Percentiles rank a stretch among this genome's conserved stretches.
These are phyloP conservation scores for Geotrichum europaeum DNA, from an alignment of 1,139 yeast species.

Conservation along the genomic window DNA sequence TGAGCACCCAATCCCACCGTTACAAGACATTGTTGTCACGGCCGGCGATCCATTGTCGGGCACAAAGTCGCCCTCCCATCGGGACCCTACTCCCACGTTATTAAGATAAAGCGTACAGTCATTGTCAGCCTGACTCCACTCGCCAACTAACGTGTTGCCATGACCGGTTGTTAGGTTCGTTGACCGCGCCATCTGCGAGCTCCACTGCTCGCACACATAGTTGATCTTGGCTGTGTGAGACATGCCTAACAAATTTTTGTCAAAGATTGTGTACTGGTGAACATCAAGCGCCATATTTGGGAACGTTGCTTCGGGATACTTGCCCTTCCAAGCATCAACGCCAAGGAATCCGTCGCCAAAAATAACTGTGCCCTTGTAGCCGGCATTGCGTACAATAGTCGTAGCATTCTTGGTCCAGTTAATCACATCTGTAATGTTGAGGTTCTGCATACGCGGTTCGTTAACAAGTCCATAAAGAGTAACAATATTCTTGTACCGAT, in stretches of 20 bases:
- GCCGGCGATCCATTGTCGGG: slow-evolving; percentile 21
- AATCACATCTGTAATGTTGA: slow-evolving; percentile 27
- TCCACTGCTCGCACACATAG: slow-evolving; percentile 40
- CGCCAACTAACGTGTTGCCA: slow-evolving; percentile 67
- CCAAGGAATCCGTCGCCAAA: slow-evolving; percentile 36
- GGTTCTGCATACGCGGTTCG: slow-evolving; percentile 34
- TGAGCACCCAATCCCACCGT: slow-evolving; percentile 29
- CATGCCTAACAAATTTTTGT: slow-evolving; percentile 50
- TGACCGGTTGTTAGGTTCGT: slow-evolving; percentile 49
- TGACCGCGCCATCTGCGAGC: slow-evolving; percentile 46
- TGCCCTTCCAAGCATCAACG: slow-evolving; percentile 31
- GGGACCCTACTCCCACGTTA: slow-evolving; percentile 81
- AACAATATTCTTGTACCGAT: slow-evolving; percentile 59
- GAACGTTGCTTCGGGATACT: slow-evolving; percentile 46
- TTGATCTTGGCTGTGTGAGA: slow-evolving; percentile 40
- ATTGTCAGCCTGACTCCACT: slow-evolving; percentile 89
- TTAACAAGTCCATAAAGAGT: slow-evolving; percentile 76
- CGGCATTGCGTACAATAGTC: slow-evolving; percentile 27
- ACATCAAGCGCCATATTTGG: slow-evolving; percentile 60
- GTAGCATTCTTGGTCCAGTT: slow-evolving; percentile 35
- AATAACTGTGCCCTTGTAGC: slow-evolving; percentile 29
- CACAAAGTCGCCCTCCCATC: slow-evolving; percentile 56
- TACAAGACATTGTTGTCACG: slow-evolving; percentile 28
- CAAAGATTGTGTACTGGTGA: slow-evolving; percentile 61
- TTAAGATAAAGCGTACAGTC: slow-evolving; percentile 86